Evolutionary conservation across 192 early-diverging fungal species (phyloP).

Genomic region (Chytriomyces sp.): DNA sequence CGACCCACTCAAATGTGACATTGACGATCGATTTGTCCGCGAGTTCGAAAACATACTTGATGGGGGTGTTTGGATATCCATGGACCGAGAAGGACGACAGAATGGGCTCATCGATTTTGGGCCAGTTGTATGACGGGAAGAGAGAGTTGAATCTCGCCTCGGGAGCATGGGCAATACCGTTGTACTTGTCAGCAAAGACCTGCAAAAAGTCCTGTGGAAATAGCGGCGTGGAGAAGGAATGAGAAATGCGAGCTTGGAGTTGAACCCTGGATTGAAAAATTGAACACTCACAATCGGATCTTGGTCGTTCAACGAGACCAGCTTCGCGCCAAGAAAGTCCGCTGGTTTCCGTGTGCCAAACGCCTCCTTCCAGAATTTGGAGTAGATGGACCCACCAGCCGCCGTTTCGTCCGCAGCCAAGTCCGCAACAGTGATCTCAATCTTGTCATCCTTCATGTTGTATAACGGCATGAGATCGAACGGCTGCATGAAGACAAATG

Average conservation of each 20-base stretch:
- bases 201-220: conserved; percentile 30
- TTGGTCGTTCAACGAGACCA: conserved; percentile 5
- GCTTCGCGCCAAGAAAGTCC: background rate
- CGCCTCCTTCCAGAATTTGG: background rate
- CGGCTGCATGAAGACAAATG: background rate
- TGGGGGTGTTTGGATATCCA: background rate
- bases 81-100: background rate
- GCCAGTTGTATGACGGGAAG: conserved; percentile 13
- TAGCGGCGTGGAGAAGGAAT: background rate
- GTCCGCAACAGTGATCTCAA: background rate
- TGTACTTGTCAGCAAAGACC: conserved; percentile 24
- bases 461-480: background rate
- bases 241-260: background rate
- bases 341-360: background rate
- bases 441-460: background rate
- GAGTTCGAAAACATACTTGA: background rate
- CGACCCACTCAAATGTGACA: conserved; percentile 6
- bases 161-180: conserved; percentile 6
- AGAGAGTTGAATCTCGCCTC: conserved; percentile 27
- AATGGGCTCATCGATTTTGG: background rate
- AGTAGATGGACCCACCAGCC: background rate
- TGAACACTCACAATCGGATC: conserved; percentile 6
- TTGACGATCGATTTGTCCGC: background rate
- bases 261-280: background rate
- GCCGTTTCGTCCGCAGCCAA: background rate